These are phyloP conservation scores for Perkinsus marinus DNA, from an alignment of 169 alveolate genomes.

Conservation along the genomic window DNA sequence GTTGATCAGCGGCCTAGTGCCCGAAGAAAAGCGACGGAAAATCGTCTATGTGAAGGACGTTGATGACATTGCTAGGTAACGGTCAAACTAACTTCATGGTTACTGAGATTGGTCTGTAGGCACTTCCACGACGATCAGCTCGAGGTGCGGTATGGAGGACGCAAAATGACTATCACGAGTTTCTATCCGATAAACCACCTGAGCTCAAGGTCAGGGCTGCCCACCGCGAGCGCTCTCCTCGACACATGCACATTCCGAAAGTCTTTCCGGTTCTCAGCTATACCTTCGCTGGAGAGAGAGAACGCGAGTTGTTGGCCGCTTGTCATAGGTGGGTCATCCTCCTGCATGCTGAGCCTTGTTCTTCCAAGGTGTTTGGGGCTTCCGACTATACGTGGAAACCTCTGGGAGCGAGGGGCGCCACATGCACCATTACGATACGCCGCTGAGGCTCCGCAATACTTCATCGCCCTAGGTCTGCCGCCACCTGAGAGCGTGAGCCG, in stretches of 20 bases:
- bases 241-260: background rate
- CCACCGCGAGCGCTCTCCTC: background rate
- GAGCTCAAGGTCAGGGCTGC: background rate
- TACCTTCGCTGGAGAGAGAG: background rate
- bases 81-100: background rate
- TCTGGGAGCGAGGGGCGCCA: background rate
- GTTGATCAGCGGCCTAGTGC: background rate
- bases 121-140: background rate
- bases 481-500: background rate
- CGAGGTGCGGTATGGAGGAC: background rate
- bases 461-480: background rate
- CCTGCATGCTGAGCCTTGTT: background rate
- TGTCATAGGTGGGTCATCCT: background rate
- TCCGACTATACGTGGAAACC: background rate
- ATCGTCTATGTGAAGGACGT: background rate
- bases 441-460: background rate
- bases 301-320: background rate
- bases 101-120: background rate
- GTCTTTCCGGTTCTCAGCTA: background rate
- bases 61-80: background rate
- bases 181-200: background rate
- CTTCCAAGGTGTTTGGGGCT: background rate
- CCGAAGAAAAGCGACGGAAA: background rate
- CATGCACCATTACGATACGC: background rate
- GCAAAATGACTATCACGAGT: background rate